Base-by-base conservation (phyloP, 768 basidiomycete species). In the Coprinopsis sp. region DNA sequence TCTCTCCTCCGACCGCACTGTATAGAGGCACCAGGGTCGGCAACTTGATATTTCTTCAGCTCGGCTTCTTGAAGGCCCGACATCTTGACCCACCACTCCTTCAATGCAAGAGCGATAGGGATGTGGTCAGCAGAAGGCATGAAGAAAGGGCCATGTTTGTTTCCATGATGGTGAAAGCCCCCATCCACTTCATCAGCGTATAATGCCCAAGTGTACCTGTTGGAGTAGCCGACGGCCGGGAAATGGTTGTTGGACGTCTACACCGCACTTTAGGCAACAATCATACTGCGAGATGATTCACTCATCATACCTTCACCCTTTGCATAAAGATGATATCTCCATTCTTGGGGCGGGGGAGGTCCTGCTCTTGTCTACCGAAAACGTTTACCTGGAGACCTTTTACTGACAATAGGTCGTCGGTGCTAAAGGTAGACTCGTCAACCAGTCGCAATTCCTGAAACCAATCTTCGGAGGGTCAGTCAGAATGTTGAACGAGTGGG, bases 301-400 rank as follows among this genome's bases (percentile, higher is more conserved):
- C 10, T 36, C 8, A 14, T 41, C 59, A 14, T 43, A 80, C 82
- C 70, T 74, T 79, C 25, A 82, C 61, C 37, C 65, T 61, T 33
- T 65, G 69, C 21, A 82, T 55, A 42, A 84, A 66, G 7, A 84
- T 51, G 18, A 84, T 56, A 47, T 82, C 75, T 1, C 77, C 76
- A n/a, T 51, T 45, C 3, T 61, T 61, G 13, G 74, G 67, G 27
- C 64, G 59, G 1, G 84, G 83, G 3, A 86, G 59, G 73, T 73
- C 79, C 42, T 73, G 66, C 19, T 54, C 30, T 50, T 76, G 54
- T 52, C 68, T 70, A 5, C 73, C 70, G 55, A 87, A 87, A 44
- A 74, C 78, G 37, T 70, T 81, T 19, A 75, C 60, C 50, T 42
- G 64, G 38, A 72, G 51, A n/a, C 59, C 60, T 18, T 58, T 53